These are phyloP conservation scores for Aureobasidium melanogenum DNA, from an alignment of 2,329 filamentous ascomycete species.

Conservation along the genomic window DNA sequence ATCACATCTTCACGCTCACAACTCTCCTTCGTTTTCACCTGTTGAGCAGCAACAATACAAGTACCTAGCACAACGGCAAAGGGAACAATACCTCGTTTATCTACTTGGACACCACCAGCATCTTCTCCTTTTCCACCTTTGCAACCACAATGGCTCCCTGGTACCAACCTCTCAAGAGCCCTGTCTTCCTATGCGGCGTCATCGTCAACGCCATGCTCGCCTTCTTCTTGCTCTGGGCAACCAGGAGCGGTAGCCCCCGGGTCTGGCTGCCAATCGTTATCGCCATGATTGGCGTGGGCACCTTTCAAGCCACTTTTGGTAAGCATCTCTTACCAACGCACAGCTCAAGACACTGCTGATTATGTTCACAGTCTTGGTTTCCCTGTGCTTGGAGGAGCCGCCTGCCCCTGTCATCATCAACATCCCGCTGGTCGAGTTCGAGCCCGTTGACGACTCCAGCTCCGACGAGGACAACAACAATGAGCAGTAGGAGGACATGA, in stretches of 20 bases:
- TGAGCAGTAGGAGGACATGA: neutral
- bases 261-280: neutral
- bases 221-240: neutral
- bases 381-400: neutral
- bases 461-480: neutral
- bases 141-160: neutral
- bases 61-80: too few species aligned
- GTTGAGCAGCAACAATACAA: neutral
- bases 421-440: neutral
- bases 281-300: neutral
- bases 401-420: too few species aligned
- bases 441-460: neutral
- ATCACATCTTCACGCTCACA: too few species aligned
- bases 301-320: neutral
- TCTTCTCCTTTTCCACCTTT: neutral
- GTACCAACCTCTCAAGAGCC: neutral
- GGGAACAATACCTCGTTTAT: neutral
- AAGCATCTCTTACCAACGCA: too few species aligned
- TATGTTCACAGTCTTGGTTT: neutral
- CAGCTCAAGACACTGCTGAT: neutral
- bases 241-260: neutral
- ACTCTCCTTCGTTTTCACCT: neutral
- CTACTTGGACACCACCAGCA: neutral
- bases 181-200: neutral
- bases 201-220: neutral